These are phyloP conservation scores for Shiraia sp. DNA, from an alignment of 2,329 filamentous ascomycete species.

Conservation along the genomic window DNA sequence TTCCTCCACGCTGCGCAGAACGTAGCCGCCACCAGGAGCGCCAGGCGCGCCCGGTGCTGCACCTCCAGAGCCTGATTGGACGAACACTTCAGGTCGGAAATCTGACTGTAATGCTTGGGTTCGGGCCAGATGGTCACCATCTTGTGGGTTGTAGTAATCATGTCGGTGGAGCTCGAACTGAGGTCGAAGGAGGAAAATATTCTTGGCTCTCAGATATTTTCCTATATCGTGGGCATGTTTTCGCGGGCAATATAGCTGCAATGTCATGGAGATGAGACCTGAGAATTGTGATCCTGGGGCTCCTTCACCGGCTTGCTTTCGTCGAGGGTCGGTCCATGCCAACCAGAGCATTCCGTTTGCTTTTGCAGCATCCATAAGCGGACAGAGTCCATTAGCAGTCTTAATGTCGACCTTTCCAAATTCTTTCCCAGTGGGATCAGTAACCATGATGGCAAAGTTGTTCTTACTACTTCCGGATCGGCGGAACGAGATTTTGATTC, in stretches of 20 bases:
- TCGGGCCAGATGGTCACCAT: conserved; percentile 15
- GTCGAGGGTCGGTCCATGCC: conserved; percentile 70
- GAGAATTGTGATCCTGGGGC: conserved; percentile 23
- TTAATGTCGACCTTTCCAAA: conserved; percentile 77
- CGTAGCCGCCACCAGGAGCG: conserved; percentile 12
- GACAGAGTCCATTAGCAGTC: conserved; percentile 69
- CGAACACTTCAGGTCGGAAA: conserved; percentile 12
- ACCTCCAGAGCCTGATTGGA: conserved; percentile 7
- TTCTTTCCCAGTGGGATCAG: conserved; percentile 70
- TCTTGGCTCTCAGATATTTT: conserved; percentile 65
- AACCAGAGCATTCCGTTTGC: conserved; percentile 69
- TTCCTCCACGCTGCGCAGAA: conserved; percentile 66
- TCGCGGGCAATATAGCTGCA: conserved; percentile 79
- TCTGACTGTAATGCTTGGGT: conserved; percentile 18
- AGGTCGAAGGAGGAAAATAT: conserved; percentile 69
- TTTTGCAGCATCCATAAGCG: conserved; percentile 68
- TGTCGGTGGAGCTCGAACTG: conserved; percentile 65
- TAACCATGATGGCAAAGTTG: conserved; percentile 72
- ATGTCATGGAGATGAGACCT: conserved; percentile 57
- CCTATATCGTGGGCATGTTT: conserved; percentile 69
- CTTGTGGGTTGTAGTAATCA: conserved; percentile 77
- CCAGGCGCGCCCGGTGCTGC: conserved; percentile 5
- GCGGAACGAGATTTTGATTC: conserved; percentile 72
- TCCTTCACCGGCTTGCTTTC: conserved; percentile 63
- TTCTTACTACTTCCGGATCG: conserved; percentile 59